Evolutionary conservation across 2,329 filamentous ascomycete genomes (phyloP).

Genomic region (Microcyclospora pomicola): DNA sequence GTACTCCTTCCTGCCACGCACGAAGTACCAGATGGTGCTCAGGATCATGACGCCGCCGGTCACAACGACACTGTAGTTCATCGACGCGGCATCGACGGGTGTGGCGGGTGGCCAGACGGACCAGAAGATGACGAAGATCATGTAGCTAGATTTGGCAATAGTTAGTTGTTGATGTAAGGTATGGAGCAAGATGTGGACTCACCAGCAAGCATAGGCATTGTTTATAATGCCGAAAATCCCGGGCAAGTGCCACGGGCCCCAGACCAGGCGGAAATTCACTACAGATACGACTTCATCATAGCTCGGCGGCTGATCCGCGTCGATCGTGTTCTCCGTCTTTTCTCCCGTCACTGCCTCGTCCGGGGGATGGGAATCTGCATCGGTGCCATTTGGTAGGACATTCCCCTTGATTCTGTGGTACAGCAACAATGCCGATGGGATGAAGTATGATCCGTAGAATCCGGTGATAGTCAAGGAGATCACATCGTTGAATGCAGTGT

Average conservation of each 20-base stretch:
- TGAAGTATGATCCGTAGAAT: slow-evolving; percentile 32
- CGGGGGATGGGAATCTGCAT: slow-evolving; percentile 6
- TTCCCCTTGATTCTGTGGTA: slow-evolving; percentile 28
- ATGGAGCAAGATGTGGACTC: too few relatives aligned
- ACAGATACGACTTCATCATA: slow-evolving; percentile 4
- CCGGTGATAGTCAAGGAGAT: slow-evolving; percentile 31
- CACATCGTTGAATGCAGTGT: slow-evolving; percentile 32
- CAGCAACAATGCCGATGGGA: slow-evolving; percentile 28
- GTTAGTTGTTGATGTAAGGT: too few relatives aligned
- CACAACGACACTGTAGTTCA: slow-evolving; percentile 32
- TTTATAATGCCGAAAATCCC: slow-evolving; percentile 39
- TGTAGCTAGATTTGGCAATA: slow-evolving; percentile 23
- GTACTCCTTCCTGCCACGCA: slow-evolving; percentile 24
- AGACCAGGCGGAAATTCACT: slow-evolving; percentile 26
- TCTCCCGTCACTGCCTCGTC: not conserved
- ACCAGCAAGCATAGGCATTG: slow-evolving; percentile 38
- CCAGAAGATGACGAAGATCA: slow-evolving; percentile 43
- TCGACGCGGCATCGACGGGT: slow-evolving; percentile 19
- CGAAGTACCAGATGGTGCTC: slow-evolving; percentile 24
- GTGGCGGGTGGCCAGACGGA: slow-evolving; percentile 36
- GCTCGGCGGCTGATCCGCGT: not conserved
- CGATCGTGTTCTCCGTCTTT: not conserved
- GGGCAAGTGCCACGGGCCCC: slow-evolving; percentile 44
- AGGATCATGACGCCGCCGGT: slow-evolving; percentile 27
- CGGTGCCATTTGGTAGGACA: slow-evolving; percentile 26